Evolutionary conservation across 768 basidiomycete species (phyloP).

Genomic region (Lactifluus subvellereus): DNA sequence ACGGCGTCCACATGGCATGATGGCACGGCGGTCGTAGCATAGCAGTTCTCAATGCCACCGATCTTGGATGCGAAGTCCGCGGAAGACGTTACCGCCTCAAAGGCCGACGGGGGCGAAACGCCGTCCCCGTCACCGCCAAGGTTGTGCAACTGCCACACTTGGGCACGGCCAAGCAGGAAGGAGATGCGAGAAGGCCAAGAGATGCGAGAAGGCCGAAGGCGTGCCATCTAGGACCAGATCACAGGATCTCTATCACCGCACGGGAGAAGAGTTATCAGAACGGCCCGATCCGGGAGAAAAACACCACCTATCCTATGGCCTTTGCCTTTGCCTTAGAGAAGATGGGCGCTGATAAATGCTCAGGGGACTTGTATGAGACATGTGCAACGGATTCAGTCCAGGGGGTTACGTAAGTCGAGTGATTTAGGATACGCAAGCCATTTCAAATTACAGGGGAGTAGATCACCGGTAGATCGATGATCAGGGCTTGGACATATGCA

Average conservation of each 20-base stretch:
- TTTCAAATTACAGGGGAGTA: not conserved
- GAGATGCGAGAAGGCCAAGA: not conserved
- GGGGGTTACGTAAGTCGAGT: no score
- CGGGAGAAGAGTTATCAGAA: not conserved
- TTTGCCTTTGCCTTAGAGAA: not conserved
- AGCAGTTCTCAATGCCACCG: no score
- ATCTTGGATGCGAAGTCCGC: no score
- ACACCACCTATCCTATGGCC: no score
- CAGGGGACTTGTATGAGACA: not conserved
- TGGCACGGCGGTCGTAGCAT: no score
- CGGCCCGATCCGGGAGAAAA: not conserved
- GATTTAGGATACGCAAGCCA: not conserved
- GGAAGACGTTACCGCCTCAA: no score
- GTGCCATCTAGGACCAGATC: not conserved
- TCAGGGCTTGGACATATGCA: not conserved
- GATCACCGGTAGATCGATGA: not conserved
- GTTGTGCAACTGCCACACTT: not conserved
- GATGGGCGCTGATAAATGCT: not conserved
- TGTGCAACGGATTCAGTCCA: not conserved
- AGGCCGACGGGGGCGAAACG: not conserved
- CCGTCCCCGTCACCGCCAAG: not conserved
- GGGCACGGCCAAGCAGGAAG: not conserved
- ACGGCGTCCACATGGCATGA: no score
- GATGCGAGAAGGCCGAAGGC: no score
- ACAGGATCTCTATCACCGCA: not conserved